phyloP scores from a whole-genome alignment of 1,139 yeast genomes.

The Torulaspora globosa region DNA sequence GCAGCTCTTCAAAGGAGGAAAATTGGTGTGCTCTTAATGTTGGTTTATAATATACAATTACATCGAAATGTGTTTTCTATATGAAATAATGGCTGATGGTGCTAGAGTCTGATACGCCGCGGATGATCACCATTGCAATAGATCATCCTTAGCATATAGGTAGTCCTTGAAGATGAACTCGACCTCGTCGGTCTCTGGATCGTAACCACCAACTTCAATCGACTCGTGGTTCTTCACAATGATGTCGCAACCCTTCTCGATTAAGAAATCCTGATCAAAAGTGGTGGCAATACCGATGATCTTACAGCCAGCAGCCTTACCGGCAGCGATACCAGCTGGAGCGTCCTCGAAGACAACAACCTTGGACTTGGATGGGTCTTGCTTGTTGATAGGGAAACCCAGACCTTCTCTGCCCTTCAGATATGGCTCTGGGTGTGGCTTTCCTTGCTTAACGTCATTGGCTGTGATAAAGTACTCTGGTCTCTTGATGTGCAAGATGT shows the following conservation, averaged over 20 bases:
- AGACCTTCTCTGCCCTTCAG: conserved; percentile 57
- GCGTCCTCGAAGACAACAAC: conserved; percentile 80
- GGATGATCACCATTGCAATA: conserved; percentile 32
- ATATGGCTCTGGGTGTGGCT: conserved; percentile 85
- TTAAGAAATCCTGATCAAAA: conserved; percentile 62
- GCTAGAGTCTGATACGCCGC: background rate
- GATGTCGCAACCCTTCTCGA: conserved; percentile 73
- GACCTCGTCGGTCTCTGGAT: conserved; percentile 37
- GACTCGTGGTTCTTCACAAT: conserved; percentile 67
- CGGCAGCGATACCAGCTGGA: conserved; percentile 81
- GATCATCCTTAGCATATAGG: conserved; percentile 38
- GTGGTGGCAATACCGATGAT: conserved; percentile 82
- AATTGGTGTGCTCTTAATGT: background rate
- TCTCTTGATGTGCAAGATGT: conserved; percentile 54
- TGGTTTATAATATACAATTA: conserved; percentile 10
- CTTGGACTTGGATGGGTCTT: conserved; percentile 38
- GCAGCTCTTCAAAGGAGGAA: too few species aligned
- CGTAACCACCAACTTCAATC: conserved; percentile 41
- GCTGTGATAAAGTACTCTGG: conserved; percentile 79
- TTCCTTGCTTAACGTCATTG: conserved; percentile 69
- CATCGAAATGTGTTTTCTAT: conserved; percentile 2
- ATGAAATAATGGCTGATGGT: conserved; percentile 4
- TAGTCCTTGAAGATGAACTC: conserved; percentile 38
- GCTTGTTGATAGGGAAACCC: conserved; percentile 46
- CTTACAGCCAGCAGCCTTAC: conserved; percentile 78